Conservation (phyloP, 768 basidiomycete species). For the Omphalotus guepiniiformis region DNA sequence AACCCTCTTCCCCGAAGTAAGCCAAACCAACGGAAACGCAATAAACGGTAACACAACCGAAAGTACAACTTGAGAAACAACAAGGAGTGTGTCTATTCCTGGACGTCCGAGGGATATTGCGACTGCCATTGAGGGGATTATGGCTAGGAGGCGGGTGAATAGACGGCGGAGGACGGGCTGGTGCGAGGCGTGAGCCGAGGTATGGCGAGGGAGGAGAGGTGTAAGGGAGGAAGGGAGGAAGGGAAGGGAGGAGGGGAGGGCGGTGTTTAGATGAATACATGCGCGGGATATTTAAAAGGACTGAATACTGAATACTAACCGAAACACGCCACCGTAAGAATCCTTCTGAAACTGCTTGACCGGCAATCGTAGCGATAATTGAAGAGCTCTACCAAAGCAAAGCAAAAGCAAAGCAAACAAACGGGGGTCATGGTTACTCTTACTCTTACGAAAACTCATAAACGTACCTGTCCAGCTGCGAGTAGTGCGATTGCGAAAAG, state of each 20-base stretch:
- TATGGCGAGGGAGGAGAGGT: background rate
- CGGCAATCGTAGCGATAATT: constrained; percentile 85
- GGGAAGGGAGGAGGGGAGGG: no score
- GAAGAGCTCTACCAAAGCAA: constrained; percentile 56
- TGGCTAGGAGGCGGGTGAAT: constrained; percentile 73
- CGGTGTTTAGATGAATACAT: no score
- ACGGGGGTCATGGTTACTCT: no score
- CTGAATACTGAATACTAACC: constrained; percentile 32
- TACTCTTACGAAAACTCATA: no score
- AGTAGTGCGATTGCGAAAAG: constrained; percentile 87
- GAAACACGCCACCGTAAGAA: constrained; percentile 85
- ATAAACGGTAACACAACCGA: constrained; percentile 84
- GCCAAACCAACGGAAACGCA: constrained; percentile 73
- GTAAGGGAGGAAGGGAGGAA: no score
- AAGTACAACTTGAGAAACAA: constrained; percentile 80
- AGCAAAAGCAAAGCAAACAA: constrained; percentile 1
- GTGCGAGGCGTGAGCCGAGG: background rate
- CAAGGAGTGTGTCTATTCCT: constrained; percentile 78
- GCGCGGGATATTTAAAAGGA: constrained; percentile 18
- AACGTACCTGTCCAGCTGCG: constrained; percentile 66
- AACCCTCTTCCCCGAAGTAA: constrained; percentile 65
- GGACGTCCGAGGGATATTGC: constrained; percentile 64
- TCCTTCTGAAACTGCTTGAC: constrained; percentile 88
- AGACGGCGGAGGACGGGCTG: constrained; percentile 78
- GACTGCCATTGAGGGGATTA: constrained; percentile 79